Base-by-base conservation (phyloP, 306 rosid genomes). In the Mimosa bimucronata region DNA sequence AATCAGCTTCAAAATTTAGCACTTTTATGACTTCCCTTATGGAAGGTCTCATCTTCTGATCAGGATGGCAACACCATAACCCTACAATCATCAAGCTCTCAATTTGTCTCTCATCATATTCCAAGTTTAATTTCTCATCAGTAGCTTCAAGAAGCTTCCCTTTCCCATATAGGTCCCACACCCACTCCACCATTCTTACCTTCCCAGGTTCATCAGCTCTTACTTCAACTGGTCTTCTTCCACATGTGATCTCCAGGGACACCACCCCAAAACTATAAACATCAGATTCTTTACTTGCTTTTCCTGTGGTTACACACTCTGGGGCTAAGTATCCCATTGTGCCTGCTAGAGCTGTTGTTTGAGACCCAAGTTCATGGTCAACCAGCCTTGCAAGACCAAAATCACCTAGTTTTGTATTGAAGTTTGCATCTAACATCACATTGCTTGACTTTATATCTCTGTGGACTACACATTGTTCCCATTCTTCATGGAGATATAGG, bases 381-480 rank as follows among this genome's bases (percentile, higher is more conserved):
- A 89, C 90, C 1, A 89, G 64, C 86, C 92, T 86, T 29, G 96
- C 96, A 30, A 92, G 92, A 26, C 97, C 92, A 26, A 92, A 92
- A 77, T 92, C 96, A 15, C 97, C 96, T 12, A 91, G 83, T 70
- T 92, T 92, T n/a, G 91, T 89, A 46, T 83, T 92, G 87, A 89
- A 91, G 65, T 88, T 88, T 31, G 84, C 86, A 60, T 92, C 96
- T 66, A 92, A 46, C 94, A 91, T 91, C 7, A 92, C 71, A 80
- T 92, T 91, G 66, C 97, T 91, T 13, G 97, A 88, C 74, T 92
- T 92, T 11, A 92, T 87, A 66, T 91, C 97, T 77, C 96, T 88
- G 62, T 92, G 97, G 16, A 92, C 92, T 13, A 92, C 94, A 73
- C 92, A 92, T 72, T 91, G 96, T 71, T 92, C 94, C 91, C 97